Evolutionary conservation across 352 stramenopile species (phyloP).

Genomic region (Globisporangium emineosum): DNA sequence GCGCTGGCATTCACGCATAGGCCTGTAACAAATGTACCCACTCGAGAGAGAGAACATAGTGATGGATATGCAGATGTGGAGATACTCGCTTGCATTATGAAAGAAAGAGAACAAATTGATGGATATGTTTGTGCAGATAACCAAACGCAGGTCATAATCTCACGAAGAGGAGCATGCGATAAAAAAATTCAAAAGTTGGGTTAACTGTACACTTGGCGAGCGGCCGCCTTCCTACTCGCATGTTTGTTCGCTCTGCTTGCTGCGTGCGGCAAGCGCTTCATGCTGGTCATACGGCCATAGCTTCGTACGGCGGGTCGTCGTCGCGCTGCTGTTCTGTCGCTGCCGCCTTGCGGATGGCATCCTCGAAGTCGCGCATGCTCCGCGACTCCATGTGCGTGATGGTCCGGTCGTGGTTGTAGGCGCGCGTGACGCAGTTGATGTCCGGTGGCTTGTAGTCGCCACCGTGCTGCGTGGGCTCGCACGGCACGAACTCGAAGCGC

Average conservation of each 20-base stretch:
- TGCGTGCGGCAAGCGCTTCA: neutral
- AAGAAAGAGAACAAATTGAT: no score
- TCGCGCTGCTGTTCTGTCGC: neutral
- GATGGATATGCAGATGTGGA: neutral
- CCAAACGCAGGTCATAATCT: neutral
- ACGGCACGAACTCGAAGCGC: constrained; percentile 76
- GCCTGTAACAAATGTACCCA: neutral
- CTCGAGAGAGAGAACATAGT: neutral
- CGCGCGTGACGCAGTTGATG: constrained; percentile 69
- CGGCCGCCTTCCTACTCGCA: neutral
- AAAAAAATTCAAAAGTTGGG: neutral
- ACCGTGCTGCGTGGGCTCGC: constrained; percentile 26
- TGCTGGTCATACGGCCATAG: neutral
- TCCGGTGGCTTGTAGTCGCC: constrained; percentile 44
- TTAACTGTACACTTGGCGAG: neutral
- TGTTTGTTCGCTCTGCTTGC: neutral
- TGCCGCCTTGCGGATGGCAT: constrained; percentile 32
- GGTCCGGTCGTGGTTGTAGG: constrained; percentile 68
- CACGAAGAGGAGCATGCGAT: neutral
- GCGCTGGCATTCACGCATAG: neutral
- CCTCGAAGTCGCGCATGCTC: constrained; percentile 78
- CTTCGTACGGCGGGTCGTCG: neutral
- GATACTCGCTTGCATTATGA: neutral
- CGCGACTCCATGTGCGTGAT: constrained; percentile 69
- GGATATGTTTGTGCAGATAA: no score